Conservation (phyloP, 139 green algal species). For the Chlamydomonas sp. region DNA sequence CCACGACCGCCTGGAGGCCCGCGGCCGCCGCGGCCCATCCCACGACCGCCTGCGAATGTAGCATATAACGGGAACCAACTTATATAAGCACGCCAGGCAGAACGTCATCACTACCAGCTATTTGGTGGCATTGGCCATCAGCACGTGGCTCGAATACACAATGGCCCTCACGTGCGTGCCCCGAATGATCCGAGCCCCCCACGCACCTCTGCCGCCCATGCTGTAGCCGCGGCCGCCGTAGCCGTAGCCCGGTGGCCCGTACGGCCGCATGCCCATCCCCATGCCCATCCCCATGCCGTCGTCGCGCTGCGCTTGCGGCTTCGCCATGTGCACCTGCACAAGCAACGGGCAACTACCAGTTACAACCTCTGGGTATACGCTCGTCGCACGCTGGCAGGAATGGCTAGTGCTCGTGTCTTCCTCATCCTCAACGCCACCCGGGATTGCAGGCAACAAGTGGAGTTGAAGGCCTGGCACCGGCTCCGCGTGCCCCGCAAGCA, state of each 20-base stretch:
- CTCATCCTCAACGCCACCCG: too few relatives aligned
- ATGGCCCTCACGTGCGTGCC: neutral
- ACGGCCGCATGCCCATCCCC: conserved; percentile 18
- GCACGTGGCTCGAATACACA: neutral
- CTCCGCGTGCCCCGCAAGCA: too few relatives aligned
- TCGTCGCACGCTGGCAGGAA: neutral
- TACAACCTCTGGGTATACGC: too few relatives aligned
- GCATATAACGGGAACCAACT: neutral
- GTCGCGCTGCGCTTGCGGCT: conserved; percentile 51
- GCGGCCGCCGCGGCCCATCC: conserved; percentile 16
- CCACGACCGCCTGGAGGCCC: conserved; percentile 18
- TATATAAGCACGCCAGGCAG: conserved; percentile 11
- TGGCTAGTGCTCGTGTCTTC: too few relatives aligned
- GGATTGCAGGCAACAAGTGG: neutral
- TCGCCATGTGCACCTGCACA: conserved; percentile 63
- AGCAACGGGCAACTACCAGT: neutral
- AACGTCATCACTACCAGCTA: neutral
- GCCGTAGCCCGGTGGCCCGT: conserved; percentile 29
- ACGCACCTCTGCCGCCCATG: conserved; percentile 17
- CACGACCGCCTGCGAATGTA: conserved; percentile 11
- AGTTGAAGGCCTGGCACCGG: too few relatives aligned
- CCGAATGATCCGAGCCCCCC: neutral
- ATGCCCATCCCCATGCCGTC: conserved; percentile 21
- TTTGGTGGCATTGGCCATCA: neutral
- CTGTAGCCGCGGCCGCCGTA: conserved; percentile 37